Conservation (phyloP, 148 eudicot genomes). For the Agrostemma githago region DNA sequence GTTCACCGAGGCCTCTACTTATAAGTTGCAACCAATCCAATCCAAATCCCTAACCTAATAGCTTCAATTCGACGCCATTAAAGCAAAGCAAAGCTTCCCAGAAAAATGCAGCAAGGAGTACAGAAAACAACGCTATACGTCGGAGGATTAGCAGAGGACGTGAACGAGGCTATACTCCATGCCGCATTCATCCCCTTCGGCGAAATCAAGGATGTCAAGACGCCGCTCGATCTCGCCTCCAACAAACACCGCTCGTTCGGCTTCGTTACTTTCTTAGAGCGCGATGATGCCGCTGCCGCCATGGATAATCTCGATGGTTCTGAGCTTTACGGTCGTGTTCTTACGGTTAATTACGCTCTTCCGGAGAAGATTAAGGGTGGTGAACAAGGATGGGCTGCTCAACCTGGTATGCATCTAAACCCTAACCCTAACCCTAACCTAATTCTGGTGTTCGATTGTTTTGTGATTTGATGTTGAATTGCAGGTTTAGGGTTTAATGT, state of each 20-base stretch:
- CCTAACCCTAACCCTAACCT: neutral
- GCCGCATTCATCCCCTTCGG: slow-evolving; percentile 96
- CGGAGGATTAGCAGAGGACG: slow-evolving; percentile 94
- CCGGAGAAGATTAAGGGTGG: slow-evolving; percentile 97
- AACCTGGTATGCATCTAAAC: slow-evolving; percentile 54
- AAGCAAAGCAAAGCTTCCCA: neutral
- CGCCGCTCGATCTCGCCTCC: slow-evolving; percentile 87
- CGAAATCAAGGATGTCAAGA: slow-evolving; percentile 92
- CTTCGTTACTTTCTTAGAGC: slow-evolving; percentile 81
- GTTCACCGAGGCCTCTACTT: too few relatives aligned
- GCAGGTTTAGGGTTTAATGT: too few relatives aligned
- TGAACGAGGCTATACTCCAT: slow-evolving; percentile 75
- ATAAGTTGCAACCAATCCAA: too few relatives aligned
- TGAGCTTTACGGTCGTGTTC: slow-evolving; percentile 89
- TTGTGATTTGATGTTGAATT: too few relatives aligned
- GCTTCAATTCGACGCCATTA: too few relatives aligned
- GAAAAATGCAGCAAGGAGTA: slow-evolving; percentile 24
- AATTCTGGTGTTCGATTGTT: neutral
- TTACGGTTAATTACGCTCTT: slow-evolving; percentile 89
- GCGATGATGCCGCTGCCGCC: slow-evolving; percentile 91
- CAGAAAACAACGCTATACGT: slow-evolving; percentile 97
- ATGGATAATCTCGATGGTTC: slow-evolving; percentile 99
- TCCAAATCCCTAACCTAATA: too few relatives aligned
- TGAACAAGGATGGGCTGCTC: slow-evolving; percentile 98
- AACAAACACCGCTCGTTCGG: slow-evolving; percentile 96